Base-by-base conservation (phyloP, 75 land plant species). In the Larix kaempferi region DNA sequence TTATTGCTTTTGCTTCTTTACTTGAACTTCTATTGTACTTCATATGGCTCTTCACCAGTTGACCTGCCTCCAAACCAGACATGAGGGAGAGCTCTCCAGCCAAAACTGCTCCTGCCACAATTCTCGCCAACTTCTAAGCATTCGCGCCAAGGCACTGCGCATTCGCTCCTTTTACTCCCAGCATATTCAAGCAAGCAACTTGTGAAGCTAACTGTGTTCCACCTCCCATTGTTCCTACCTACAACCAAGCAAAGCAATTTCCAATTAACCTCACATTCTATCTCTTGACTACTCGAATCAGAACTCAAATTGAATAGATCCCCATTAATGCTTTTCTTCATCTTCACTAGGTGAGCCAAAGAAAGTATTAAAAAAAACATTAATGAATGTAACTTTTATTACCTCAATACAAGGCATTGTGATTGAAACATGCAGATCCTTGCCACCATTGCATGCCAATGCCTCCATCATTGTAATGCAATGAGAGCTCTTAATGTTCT, bases 1-100 rank as follows among this genome's bases (percentile, higher is more conserved):
- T 29, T 29, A 29, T 29, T 29, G 33, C 33, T 29, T 29, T 29
- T 0, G 33, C 33, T 29, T 29, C 33, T 29, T 29, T 29, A 1
- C 33, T 29, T 0, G 33, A 29, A 29, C 33, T 29, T 25, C 98
- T 83, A 79, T 92, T 92, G 82, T 94, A 94, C 59, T 92, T 94
- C 93, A 92, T 84, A 84, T 94, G 96, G 82, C 92, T 92, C 72
- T 84, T 84, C 23, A 94, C 96, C 29, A 94, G 96, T 76, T 91
- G 94, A n/a, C 95, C 95, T 26, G 98, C 95, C 71, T 95, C 91
- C 56, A 93, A 75, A n/a, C 94, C 96, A 19, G 96, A 94, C 95
- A 94, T 86, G 21, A 94, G 88, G 29, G 97, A 94, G 44, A 92
- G 82, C 88, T 94, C 92, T 62, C 88, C 92, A 7, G 97, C 97